Conservation (phyloP, 1,284 basidiomycete genomes). For the Hypsizygus ulmarius region DNA sequence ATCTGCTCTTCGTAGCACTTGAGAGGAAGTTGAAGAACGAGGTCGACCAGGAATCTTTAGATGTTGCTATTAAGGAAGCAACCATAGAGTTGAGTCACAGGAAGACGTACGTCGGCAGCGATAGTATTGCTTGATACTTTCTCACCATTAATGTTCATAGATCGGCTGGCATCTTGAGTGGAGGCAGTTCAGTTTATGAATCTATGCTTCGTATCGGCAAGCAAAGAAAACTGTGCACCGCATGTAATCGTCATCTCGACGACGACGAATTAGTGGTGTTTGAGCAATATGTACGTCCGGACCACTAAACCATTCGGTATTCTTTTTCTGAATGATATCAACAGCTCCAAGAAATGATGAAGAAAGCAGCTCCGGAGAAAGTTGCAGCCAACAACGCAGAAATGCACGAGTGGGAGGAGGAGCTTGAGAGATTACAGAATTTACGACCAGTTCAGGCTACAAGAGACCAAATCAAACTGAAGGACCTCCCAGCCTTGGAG, state of each 20-base stretch:
- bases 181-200: constrained; percentile 59
- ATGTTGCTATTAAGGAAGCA: constrained; percentile 58
- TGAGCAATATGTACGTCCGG: constrained; percentile 56
- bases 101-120: constrained; percentile 45
- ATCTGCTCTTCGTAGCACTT: constrained; percentile 40
- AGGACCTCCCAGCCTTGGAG: constrained; percentile 69
- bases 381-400: constrained; percentile 44
- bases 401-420: constrained; percentile 58
- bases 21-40: constrained; percentile 54
- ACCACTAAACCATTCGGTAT: neutral
- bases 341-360: constrained; percentile 57
- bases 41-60: constrained; percentile 41
- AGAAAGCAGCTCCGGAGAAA: constrained; percentile 42
- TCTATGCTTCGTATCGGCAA: constrained; percentile 61
- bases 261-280: constrained; percentile 61
- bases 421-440: constrained; percentile 56
- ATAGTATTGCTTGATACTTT: neutral
- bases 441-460: constrained; percentile 55
- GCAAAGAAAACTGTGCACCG: constrained; percentile 67
- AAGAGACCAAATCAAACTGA: constrained; percentile 51
- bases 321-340: neutral
- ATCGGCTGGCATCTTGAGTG: constrained; percentile 29
- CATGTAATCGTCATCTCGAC: constrained; percentile 73
- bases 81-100: constrained; percentile 50
- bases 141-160: constrained; percentile 16